Evolutionary conservation across 768 basidiomycete species (phyloP).

Genomic region (Leccinum variicolor): DNA sequence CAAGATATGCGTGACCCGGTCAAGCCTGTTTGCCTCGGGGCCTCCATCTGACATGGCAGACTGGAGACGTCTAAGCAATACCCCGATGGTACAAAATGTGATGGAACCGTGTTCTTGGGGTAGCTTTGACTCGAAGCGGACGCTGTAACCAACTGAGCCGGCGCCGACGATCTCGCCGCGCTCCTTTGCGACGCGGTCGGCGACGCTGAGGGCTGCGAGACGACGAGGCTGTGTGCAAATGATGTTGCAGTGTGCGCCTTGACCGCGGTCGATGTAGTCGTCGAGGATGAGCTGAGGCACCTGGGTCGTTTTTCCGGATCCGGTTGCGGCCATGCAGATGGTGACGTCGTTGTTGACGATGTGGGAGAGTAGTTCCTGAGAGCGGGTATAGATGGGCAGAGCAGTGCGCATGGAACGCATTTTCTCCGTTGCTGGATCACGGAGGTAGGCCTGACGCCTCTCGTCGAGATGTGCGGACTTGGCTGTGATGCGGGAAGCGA

Average conservation of each 20-base stretch:
- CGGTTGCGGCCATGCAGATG: slow-evolving; percentile 85
- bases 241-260: slow-evolving; percentile 84
- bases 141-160: slow-evolving; percentile 81
- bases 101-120: slow-evolving; percentile 81
- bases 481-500: slow-evolving; percentile 25
- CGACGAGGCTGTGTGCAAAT: slow-evolving; percentile 92
- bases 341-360: slow-evolving; percentile 80
- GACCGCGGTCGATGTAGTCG: slow-evolving; percentile 69
- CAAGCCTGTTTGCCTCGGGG: slow-evolving; percentile 42
- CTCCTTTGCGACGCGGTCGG: slow-evolving; percentile 87
- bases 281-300: slow-evolving; percentile 92
- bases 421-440: slow-evolving; percentile 53
- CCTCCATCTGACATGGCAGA: slow-evolving; percentile 53
- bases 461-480: slow-evolving; percentile 60
- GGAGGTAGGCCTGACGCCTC: slow-evolving; percentile 56
- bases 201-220: slow-evolving; percentile 88
- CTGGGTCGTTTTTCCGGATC: slow-evolving; percentile 94
- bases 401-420: slow-evolving; percentile 66
- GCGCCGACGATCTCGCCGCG: slow-evolving; percentile 68
- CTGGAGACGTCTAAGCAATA: slow-evolving; percentile 86
- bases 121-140: slow-evolving; percentile 80
- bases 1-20: slow-evolving; percentile 83
- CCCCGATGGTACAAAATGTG: slow-evolving; percentile 91
- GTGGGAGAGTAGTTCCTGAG: slow-evolving; percentile 62
- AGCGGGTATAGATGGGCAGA: slow-evolving; percentile 74